Conservation (phyloP, 2,329 filamentous ascomycete genomes). For the Akanthomyces lecanii region DNA sequence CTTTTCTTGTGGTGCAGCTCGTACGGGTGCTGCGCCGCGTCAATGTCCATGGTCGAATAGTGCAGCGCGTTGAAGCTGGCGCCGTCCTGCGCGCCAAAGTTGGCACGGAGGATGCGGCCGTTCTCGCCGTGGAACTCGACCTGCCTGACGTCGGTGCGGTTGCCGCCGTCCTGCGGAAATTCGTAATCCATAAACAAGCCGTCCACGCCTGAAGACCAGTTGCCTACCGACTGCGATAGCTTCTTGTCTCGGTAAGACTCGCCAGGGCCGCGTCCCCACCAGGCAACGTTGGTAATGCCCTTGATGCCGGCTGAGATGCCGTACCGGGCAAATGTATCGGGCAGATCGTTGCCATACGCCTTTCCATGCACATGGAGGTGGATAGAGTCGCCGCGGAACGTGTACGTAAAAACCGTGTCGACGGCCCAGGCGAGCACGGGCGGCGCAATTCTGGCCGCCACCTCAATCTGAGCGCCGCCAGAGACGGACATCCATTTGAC, state of each 20-base stretch:
- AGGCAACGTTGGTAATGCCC: slow-evolving; percentile 41
- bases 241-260: slow-evolving; percentile 67
- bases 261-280: slow-evolving; percentile 65
- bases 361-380: slow-evolving; percentile 46
- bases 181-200: slow-evolving; percentile 59
- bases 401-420: slow-evolving; percentile 50
- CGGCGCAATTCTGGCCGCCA: slow-evolving; percentile 55
- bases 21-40: slow-evolving; percentile 54
- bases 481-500: slow-evolving; percentile 31
- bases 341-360: slow-evolving; percentile 45
- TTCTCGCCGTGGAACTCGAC: slow-evolving; percentile 42
- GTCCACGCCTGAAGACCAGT: slow-evolving; percentile 43
- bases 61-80: slow-evolving; percentile 54
- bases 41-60: slow-evolving; percentile 51
- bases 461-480: slow-evolving; percentile 36
- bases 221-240: slow-evolving; percentile 53
- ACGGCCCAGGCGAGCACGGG: slow-evolving; percentile 60
- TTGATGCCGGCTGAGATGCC: slow-evolving; percentile 50
- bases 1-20: slow-evolving; percentile 49
- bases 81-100: slow-evolving; percentile 43
- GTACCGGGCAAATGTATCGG: slow-evolving; percentile 57
- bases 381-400: slow-evolving; percentile 46
- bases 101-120: slow-evolving; percentile 37
- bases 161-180: slow-evolving; percentile 64
- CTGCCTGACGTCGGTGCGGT: slow-evolving; percentile 60